Evolutionary conservation across 805 yeast species (phyloP).

Genomic region (Metschnikowia cerradonensis): DNA sequence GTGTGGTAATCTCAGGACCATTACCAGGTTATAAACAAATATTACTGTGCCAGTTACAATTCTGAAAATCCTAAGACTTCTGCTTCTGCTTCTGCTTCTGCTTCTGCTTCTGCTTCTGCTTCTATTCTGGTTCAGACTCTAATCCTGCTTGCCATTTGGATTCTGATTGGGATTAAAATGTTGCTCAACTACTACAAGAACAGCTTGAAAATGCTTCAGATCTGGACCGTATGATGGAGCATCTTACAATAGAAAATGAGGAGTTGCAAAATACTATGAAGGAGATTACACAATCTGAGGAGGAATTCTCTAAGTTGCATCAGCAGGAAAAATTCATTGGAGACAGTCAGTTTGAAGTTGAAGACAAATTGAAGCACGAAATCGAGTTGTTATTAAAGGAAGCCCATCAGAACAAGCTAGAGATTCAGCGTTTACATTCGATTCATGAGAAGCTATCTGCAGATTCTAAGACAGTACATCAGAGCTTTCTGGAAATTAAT

Average conservation of each 20-base stretch:
- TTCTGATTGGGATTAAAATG: slow-evolving; percentile 5
- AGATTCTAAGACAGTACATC: background rate
- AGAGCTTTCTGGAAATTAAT: background rate
- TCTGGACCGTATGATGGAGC: slow-evolving; percentile 34
- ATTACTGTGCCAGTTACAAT: no score
- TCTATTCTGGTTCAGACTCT: no score
- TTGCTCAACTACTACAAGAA: slow-evolving; percentile 25
- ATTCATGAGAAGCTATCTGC: background rate
- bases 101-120: no score
- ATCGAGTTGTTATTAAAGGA: background rate
- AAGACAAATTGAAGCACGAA: slow-evolving; percentile 17
- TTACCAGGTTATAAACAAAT: no score
- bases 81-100: no score
- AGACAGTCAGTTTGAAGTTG: slow-evolving; percentile 39
- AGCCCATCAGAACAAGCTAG: background rate
- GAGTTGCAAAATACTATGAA: slow-evolving; percentile 30
- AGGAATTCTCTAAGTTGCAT: slow-evolving; percentile 47
- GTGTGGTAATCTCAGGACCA: no score
- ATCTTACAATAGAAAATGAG: slow-evolving; percentile 34
- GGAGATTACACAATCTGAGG: slow-evolving; percentile 32
- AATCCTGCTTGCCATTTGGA: no score
- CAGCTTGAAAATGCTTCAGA: slow-evolving; percentile 33
- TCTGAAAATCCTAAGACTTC: no score
- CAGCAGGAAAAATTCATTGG: slow-evolving; percentile 50
- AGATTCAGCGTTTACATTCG: background rate